Conservation (phyloP, 352 stramenopile genomes). For the Peronosclerospora sorghi region DNA sequence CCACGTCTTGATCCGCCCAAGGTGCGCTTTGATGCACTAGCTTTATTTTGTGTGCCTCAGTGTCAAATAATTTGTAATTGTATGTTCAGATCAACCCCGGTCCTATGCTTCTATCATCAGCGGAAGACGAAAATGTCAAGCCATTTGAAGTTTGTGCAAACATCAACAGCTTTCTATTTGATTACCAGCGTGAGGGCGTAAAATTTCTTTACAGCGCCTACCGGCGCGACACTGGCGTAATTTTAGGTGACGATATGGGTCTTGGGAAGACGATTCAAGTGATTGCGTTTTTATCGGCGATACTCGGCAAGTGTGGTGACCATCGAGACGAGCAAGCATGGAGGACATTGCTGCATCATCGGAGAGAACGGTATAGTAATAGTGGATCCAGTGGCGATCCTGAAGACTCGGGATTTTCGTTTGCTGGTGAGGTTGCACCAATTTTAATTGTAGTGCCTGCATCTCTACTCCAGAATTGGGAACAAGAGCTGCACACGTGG, state of each 20-base stretch:
- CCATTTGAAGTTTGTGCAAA: conserved; percentile 50
- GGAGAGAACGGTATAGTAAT: conserved; percentile 61
- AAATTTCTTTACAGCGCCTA: conserved; percentile 61
- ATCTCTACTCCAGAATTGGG: conserved; percentile 97
- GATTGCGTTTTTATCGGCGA: conserved; percentile 84
- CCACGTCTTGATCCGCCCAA: conserved; percentile 36
- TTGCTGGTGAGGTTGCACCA: conserved; percentile 40
- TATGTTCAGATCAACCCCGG: no score
- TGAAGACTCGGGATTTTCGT: conserved; percentile 41
- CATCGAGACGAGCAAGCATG: conserved; percentile 93
- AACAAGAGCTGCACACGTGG: conserved; percentile 97
- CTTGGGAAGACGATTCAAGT: conserved; percentile 92
- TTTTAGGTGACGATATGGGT: no score
- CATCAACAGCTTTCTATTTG: conserved; percentile 63
- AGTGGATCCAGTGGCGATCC: conserved; percentile 5
- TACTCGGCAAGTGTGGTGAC: conserved; percentile 87
- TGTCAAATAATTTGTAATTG: no score
- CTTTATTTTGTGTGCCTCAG: neutral
- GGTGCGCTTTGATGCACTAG: conserved; percentile 7
- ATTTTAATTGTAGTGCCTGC: conserved; percentile 97
- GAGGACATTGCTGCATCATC: conserved; percentile 88
- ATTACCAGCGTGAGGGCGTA: conserved; percentile 63
- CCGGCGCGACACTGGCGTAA: conserved; percentile 28
- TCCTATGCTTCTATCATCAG: conserved; percentile 27
- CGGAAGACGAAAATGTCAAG: no score